These are phyloP conservation scores for Apiospora aurea DNA, from an alignment of 2,329 filamentous ascomycete species.

Conservation along the genomic window DNA sequence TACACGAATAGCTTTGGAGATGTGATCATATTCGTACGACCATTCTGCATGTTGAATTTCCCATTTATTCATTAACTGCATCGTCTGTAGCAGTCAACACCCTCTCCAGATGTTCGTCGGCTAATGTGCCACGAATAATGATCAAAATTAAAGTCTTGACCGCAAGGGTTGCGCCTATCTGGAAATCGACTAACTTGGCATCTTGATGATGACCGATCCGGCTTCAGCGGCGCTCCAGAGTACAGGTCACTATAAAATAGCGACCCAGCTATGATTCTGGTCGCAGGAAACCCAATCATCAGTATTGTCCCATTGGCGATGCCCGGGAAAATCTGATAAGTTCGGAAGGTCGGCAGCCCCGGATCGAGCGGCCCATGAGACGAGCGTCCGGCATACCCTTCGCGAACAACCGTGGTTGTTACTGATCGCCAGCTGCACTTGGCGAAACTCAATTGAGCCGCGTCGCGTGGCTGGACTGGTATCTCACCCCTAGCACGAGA, in stretches of 20 bases:
- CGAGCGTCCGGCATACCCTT: too few species aligned
- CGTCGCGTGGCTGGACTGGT: not conserved
- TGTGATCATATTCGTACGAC: too few species aligned
- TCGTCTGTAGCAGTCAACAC: too few species aligned
- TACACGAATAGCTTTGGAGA: too few species aligned
- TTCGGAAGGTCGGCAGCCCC: not conserved
- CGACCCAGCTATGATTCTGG: not conserved
- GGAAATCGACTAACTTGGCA: not conserved
- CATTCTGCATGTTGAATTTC: too few species aligned
- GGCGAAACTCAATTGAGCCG: not conserved
- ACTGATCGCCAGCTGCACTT: not conserved
- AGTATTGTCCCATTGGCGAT: not conserved
- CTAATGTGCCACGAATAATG: too few species aligned
- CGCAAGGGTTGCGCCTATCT: not conserved
- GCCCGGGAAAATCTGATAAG: not conserved
- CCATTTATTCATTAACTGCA: too few species aligned
- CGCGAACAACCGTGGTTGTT: not conserved
- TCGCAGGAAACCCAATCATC: accelerated
- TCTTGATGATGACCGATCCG: not conserved
- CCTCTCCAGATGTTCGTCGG: accelerated
- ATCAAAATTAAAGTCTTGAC: too few species aligned
- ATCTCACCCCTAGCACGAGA: too few species aligned
- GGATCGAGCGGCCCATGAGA: not conserved
- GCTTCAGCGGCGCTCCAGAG: not conserved
- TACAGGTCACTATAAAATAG: too few species aligned